A percentile compares a stretch with the other conserved stretches of the same genome.
Conservation (phyloP, 257 asterid genomes). For the Solanum piurae region DNA sequence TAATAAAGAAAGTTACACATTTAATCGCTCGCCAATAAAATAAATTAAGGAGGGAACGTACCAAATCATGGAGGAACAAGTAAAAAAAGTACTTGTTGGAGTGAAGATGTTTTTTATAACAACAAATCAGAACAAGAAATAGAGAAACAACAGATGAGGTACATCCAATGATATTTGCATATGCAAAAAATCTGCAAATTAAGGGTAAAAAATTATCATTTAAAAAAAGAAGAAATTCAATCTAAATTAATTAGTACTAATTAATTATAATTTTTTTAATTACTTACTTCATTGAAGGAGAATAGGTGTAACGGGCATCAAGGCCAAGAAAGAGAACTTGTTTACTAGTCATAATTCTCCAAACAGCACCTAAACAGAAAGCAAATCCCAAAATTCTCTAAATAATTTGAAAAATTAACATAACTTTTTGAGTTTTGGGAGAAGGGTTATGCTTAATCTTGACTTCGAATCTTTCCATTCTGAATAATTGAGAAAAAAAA, state of each 20-base stretch:
- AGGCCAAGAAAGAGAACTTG: conserved; percentile 24
- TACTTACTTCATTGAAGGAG: conserved; percentile 49
- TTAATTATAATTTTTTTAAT: not conserved
- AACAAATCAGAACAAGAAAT: conserved; percentile 9
- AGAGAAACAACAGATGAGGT: conserved; percentile 29
- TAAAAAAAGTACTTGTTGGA: conserved; percentile 28
- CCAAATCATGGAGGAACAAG: conserved; percentile 66
- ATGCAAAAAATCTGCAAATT: conserved; percentile 46
- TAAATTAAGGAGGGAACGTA: not conserved
- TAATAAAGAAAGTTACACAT: not conserved
- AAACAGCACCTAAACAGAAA: conserved; percentile 37
- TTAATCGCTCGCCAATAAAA: not conserved
- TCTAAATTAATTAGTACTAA: not conserved
- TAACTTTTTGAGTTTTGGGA: conserved; percentile 14
- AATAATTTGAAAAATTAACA: conserved; percentile 19
- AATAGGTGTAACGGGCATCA: conserved; percentile 47
- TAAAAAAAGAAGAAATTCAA: not conserved
- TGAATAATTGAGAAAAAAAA: not conserved
- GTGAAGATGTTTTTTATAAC: conserved; percentile 10
- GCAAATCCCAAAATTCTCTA: conserved; percentile 30
- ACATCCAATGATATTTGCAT: conserved; percentile 35
- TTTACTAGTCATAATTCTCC: conserved; percentile 35
- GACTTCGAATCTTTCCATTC: not conserved
- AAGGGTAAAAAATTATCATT: not conserved
- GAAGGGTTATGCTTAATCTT: conserved; percentile 1